phyloP scores from a whole-genome alignment of 2,329 filamentous ascomycete species.

The Aspergillus jensenii region DNA sequence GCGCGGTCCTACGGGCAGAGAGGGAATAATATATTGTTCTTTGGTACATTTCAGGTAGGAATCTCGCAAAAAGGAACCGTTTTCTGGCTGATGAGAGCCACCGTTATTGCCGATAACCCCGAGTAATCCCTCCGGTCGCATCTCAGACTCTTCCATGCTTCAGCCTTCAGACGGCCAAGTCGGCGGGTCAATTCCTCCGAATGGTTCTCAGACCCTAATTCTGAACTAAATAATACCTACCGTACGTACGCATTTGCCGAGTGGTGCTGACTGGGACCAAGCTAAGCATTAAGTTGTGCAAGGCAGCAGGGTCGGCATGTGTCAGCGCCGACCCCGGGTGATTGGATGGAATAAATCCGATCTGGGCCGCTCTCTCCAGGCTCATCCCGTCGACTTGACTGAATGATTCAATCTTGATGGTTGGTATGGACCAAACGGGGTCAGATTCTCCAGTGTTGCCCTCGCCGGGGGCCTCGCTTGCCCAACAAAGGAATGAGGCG shows the following conservation, averaged over 20 bases:
- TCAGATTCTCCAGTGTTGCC: constrained; percentile 28
- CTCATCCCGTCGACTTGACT: neutral
- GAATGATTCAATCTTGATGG: constrained; percentile 10
- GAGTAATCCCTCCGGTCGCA: neutral
- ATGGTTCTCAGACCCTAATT: neutral
- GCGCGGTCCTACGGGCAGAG: neutral
- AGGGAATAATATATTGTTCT: neutral
- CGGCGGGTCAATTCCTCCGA: neutral
- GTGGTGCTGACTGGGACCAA: neutral
- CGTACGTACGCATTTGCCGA: too few relatives aligned
- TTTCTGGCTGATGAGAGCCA: neutral
- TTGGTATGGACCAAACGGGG: constrained; percentile 41
- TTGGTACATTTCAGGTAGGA: too few relatives aligned
- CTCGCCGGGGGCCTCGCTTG: constrained; percentile 36
- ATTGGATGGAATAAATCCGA: neutral
- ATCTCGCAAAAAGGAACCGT: neutral
- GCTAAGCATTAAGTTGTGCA: neutral
- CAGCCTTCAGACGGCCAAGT: neutral
- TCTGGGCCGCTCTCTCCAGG: neutral
- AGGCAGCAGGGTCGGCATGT: constrained; percentile 26
- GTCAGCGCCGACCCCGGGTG: constrained; percentile 28
- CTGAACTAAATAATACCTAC: neutral
- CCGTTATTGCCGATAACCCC: constrained; percentile 8
- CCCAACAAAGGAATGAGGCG: constrained; percentile 36
- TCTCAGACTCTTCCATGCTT: neutral